Conservation (phyloP, 202 grass and related monocot genomes). For the Musa balbisiana region DNA sequence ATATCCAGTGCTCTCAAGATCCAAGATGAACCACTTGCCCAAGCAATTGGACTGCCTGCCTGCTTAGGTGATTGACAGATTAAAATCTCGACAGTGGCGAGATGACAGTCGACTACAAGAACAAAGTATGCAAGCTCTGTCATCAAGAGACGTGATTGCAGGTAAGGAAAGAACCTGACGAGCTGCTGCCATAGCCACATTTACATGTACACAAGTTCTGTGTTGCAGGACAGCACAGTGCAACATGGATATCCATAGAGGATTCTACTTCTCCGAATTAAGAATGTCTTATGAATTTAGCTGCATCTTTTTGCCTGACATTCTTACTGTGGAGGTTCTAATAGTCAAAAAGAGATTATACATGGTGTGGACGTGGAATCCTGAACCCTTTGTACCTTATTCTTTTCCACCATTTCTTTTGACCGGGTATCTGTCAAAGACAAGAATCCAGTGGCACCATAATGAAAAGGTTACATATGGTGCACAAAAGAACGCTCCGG, state of each 20-base stretch:
- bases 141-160: neutral
- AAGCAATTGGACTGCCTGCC: neutral
- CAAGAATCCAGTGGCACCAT: neutral
- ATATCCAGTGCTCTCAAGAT: neutral
- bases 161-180: too few species aligned
- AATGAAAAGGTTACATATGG: neutral
- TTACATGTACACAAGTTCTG: too few species aligned
- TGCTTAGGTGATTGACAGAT: neutral
- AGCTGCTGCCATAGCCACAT: too few species aligned
- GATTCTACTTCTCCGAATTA: neutral
- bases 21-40: neutral
- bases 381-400: conserved; percentile 12
- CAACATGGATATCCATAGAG: neutral
- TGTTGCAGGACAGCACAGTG: neutral
- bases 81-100: neutral
- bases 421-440: conserved; percentile 4
- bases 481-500: neutral
- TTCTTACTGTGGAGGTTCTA: neutral
- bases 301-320: neutral
- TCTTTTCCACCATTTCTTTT: conserved; percentile 3
- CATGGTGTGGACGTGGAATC: conserved; percentile 4
- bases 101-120: neutral
- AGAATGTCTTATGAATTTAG: neutral
- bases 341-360: neutral
- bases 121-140: neutral